Conservation (phyloP, 306 rosid genomes). For the Rosa persica region DNA sequence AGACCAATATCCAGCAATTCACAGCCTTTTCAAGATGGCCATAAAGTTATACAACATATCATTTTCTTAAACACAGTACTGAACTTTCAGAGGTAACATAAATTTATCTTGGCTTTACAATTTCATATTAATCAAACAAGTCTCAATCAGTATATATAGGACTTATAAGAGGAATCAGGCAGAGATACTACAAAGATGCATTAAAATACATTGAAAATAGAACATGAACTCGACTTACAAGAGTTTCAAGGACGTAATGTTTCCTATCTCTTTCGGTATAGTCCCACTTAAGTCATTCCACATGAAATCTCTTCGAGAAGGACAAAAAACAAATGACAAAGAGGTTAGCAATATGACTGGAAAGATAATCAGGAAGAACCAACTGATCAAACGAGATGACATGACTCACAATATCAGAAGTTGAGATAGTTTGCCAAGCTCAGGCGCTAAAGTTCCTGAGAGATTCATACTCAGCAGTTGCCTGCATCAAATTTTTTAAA, state of each 20-base stretch:
- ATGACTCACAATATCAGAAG: conserved; percentile 66
- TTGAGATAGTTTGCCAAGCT: conserved; percentile 63
- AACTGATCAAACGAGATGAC: conserved; percentile 13
- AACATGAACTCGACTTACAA: conserved; percentile 56
- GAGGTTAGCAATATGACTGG: conserved; percentile 32
- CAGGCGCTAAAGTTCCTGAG: conserved; percentile 66
- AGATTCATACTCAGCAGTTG: conserved; percentile 59
- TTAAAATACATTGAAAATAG: not conserved
- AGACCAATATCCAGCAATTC: conserved; percentile 1
- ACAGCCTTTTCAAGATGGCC: not conserved
- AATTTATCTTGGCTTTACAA: not conserved
- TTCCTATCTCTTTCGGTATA: conserved; percentile 81
- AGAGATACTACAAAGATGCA: not conserved
- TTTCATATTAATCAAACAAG: not conserved
- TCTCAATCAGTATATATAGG: not conserved
- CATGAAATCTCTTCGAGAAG: conserved; percentile 71
- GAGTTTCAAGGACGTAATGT: conserved; percentile 52
- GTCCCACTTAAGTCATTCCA: conserved; percentile 77
- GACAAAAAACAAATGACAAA: conserved; percentile 18
- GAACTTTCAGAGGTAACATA: not conserved
- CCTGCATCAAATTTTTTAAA: conserved; percentile 44
- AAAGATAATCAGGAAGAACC: conserved; percentile 13
- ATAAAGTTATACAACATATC: not conserved
- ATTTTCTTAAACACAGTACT: not conserved
- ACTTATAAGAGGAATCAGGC: not conserved